phyloP scores from a whole-genome alignment of 2,329 filamentous ascomycete species.

The Pseudocercospora vitis region DNA sequence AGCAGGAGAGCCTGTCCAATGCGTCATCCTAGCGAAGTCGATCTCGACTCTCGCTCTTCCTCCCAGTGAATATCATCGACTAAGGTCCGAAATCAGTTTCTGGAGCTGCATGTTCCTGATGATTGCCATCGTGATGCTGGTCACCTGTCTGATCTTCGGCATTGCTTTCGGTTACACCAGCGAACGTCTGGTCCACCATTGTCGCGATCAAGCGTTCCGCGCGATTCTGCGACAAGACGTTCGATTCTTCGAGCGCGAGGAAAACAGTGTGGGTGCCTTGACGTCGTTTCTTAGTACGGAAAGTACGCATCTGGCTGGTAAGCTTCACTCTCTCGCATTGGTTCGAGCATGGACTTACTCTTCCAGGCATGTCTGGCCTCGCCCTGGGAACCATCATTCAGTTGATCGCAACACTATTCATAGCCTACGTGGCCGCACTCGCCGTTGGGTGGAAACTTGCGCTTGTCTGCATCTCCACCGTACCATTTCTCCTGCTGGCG shows the following conservation, averaged over 20 bases:
- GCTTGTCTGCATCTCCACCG: constrained; percentile 47
- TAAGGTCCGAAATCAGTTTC: constrained; percentile 45
- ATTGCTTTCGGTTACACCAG: constrained; percentile 76
- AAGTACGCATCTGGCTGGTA: constrained; percentile 49
- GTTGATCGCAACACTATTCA: constrained; percentile 43
- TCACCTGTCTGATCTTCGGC: constrained; percentile 55
- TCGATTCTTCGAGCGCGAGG: constrained; percentile 72
- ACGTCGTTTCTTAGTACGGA: constrained; percentile 48
- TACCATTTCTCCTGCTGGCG: constrained; percentile 46
- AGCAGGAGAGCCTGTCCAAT: constrained; percentile 71
- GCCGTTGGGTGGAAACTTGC: constrained; percentile 52
- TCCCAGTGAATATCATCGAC: constrained; percentile 43
- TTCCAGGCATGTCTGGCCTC: constrained; percentile 51
- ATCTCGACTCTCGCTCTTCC: constrained; percentile 68
- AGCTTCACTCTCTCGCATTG: not conserved
- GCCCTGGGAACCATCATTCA: constrained; percentile 50
- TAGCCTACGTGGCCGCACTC: constrained; percentile 50
- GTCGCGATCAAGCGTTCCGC: constrained; percentile 76
- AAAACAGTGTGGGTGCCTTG: constrained; percentile 44
- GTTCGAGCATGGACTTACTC: not conserved
- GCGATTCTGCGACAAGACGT: constrained; percentile 88
- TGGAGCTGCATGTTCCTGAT: constrained; percentile 57
- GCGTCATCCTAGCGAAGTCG: constrained; percentile 83
- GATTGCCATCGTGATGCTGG: constrained; percentile 44
- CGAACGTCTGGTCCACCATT: constrained; percentile 75